Evolutionary conservation across 2,329 filamentous ascomycete genomes (phyloP), one percentile per base, ranked within the genome.

Genomic region (Sclerotinia trifoliorum): DNA sequence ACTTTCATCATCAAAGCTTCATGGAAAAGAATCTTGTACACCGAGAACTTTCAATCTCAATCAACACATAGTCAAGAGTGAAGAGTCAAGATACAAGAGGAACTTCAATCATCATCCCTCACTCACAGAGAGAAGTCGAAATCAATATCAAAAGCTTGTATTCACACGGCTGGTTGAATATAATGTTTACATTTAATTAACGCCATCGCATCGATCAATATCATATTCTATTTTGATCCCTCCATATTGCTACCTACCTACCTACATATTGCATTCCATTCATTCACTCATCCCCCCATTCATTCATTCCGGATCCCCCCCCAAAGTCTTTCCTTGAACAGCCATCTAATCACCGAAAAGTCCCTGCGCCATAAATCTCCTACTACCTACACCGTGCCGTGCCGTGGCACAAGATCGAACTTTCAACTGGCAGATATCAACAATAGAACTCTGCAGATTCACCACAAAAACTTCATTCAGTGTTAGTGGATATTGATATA

Each of bases 1-100:
- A 51, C 60, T 63, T 63, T 63, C 60, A 63, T 63, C 46, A 63
- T 60, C 57, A 63, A 63, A 63, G 60, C 60, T 63, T 63, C 60
- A 63, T 52, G 46, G 60, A 51, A 63, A 63, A 63, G 54, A 63
- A 51, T 63, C 60, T 63, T 51, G 60, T 63, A 51, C 58, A 61
- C 57, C 57, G 42, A 48, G 26, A 61, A 32, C 42, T 17, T 48
- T 32, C 26, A 17, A 17, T 26, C 17, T 21, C 51, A 10, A 54
- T 17, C 39, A 42, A 42, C 39, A 42, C 4, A 42, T 42, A 42
- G 39, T 42, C 13, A 13, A 42, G 39, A 42, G 39, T 42, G 44
- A 13, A 48, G 35, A 39, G 4, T 39, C 8, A 39, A 10, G 35
- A 42, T 3, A 2, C 13, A 42, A 42, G 46, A 48, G 19, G 19